These are phyloP conservation scores for Ramularia collo-cygni DNA, from an alignment of 2,329 filamentous ascomycete genomes.

Conservation along the genomic window DNA sequence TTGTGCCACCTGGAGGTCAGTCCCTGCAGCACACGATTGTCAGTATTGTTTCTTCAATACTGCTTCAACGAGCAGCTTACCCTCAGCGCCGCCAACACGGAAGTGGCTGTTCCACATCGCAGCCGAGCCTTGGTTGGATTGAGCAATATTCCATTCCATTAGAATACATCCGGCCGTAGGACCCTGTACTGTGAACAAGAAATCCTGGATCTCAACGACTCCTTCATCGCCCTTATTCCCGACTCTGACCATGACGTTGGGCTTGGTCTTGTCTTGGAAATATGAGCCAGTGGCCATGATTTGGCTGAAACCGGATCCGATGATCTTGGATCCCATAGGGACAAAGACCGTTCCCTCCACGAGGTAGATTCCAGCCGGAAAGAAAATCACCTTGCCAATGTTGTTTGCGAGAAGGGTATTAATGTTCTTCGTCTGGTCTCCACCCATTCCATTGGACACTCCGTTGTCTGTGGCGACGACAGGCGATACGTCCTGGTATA, in stretches of 20 bases:
- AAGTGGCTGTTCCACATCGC: constrained; percentile 93
- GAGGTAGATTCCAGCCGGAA: constrained; percentile 57
- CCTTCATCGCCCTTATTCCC: constrained; percentile 71
- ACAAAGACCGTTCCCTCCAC: constrained; percentile 48
- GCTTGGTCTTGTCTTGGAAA: constrained; percentile 69
- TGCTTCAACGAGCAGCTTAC: constrained; percentile 60
- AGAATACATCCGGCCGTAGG: constrained; percentile 78
- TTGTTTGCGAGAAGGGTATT: constrained; percentile 55
- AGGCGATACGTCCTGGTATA: too few species aligned
- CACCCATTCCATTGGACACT: constrained; percentile 67
- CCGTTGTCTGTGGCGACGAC: constrained; percentile 83
- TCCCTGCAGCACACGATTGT: too few species aligned
- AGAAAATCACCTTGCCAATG: constrained; percentile 45
- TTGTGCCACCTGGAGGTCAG: constrained; percentile 64
- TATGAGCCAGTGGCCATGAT: constrained; percentile 64
- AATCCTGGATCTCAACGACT: constrained; percentile 75
- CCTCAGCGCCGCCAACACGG: constrained; percentile 50
- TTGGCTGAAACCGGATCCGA: constrained; percentile 52
- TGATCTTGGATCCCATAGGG: constrained; percentile 44
- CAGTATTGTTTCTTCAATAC: too few species aligned
- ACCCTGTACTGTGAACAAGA: constrained; percentile 77
- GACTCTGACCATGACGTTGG: constrained; percentile 72
- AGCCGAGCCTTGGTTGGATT: constrained; percentile 56
- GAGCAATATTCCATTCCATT: constrained; percentile 81
- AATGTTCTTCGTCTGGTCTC: constrained; percentile 72